phyloP scores from a whole-genome alignment of 108 stramenopile genomes.

The Craspedostauros australis region DNA sequence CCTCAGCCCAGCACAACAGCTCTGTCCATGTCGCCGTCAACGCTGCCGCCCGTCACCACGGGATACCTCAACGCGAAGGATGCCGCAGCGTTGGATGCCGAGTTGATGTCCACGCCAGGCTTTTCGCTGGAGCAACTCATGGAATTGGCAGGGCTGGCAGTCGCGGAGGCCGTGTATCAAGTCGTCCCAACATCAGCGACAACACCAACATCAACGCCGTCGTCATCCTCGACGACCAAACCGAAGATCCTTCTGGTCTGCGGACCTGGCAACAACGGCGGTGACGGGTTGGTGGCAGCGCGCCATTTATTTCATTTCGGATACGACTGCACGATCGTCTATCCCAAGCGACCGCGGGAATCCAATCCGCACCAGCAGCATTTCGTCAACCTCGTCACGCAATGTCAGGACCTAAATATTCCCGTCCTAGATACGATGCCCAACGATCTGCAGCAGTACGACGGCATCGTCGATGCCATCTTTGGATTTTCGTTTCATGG shows the following conservation, averaged over 20 bases:
- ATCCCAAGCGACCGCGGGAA: conserved; percentile 64
- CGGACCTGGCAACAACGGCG: conserved; percentile 99
- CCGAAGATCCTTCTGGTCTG: conserved; percentile 50
- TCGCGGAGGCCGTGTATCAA: conserved; percentile 85
- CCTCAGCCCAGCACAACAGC: no score
- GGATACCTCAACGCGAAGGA: conserved; percentile 73
- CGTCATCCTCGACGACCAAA: conserved; percentile 1
- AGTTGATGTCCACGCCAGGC: conserved; percentile 92
- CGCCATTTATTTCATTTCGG: conserved; percentile 93
- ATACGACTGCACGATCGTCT: conserved; percentile 73
- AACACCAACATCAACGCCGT: background rate
- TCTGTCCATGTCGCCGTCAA: no score
- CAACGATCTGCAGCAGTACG: background rate
- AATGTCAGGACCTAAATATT: conserved; percentile 81
- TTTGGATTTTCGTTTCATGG: conserved; percentile 96
- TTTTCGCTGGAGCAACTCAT: conserved; percentile 97
- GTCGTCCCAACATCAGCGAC: conserved; percentile 16
- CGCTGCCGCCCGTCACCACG: no score
- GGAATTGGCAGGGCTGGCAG: conserved; percentile 96
- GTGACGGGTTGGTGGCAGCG: conserved; percentile 98
- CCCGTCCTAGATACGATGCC: conserved; percentile 60
- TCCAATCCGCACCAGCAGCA: conserved; percentile 18
- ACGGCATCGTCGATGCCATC: conserved; percentile 88
- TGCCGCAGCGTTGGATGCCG: conserved; percentile 84
- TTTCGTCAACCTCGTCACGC: conserved; percentile 77